Conservation (phyloP, 2,329 filamentous ascomycete genomes). For the Keithomyces neogunnii region DNA sequence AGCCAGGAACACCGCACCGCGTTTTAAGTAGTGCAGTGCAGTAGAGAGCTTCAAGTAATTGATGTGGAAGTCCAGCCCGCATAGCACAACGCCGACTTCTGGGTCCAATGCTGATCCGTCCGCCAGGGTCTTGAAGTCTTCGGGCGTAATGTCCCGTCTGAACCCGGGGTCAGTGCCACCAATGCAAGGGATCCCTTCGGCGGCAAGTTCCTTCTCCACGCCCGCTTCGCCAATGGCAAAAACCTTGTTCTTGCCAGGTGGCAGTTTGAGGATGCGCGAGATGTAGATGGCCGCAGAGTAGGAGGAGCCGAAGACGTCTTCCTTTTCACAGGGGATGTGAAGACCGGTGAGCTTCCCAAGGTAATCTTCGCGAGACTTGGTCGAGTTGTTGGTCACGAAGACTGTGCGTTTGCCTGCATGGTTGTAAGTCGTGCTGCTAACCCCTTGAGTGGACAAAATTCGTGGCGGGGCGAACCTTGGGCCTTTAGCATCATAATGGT, state of each 20-base stretch:
- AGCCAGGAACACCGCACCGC: slow-evolving; percentile 78
- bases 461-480: slow-evolving; percentile 48
- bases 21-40: slow-evolving; percentile 76
- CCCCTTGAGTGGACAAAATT: not conserved
- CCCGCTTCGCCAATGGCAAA: slow-evolving; percentile 88
- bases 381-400: slow-evolving; percentile 98
- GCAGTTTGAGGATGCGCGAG: slow-evolving; percentile 76
- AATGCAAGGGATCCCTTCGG: slow-evolving; percentile 71
- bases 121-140: slow-evolving; percentile 73
- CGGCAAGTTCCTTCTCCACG: slow-evolving; percentile 78
- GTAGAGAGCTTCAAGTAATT: slow-evolving; percentile 89
- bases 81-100: slow-evolving; percentile 81
- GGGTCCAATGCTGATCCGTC: slow-evolving; percentile 71
- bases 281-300: slow-evolving; percentile 97
- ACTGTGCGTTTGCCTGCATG: slow-evolving; percentile 80
- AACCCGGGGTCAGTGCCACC: slow-evolving; percentile 78
- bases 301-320: slow-evolving; percentile 92
- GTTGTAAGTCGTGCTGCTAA: not conserved
- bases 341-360: slow-evolving; percentile 79
- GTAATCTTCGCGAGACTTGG: slow-evolving; percentile 89
- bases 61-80: slow-evolving; percentile 86
- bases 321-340: slow-evolving; percentile 69
- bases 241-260: slow-evolving; percentile 77
- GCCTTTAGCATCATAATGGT: slow-evolving; percentile 75
- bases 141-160: slow-evolving; percentile 68